Evolutionary conservation across 345 rosid genomes (phyloP), one percentile per base, ranked within the genome.

Genomic region (Acer saccharum): DNA sequence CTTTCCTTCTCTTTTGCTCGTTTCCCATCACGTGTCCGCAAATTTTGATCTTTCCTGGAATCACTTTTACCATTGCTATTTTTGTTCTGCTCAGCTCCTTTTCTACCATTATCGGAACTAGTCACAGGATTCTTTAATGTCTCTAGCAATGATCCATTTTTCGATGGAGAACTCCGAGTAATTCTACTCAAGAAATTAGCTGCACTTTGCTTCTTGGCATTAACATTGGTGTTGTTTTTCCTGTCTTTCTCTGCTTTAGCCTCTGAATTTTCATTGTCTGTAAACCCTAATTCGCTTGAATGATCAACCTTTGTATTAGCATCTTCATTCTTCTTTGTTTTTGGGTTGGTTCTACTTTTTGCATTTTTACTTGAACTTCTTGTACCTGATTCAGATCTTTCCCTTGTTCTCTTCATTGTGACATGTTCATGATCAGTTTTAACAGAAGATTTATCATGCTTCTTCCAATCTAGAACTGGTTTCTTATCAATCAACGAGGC

Each of bases 161-260:
- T 73, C 39, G 83, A 50, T 7, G 80, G 65, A 35, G 85, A 81
- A 76, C 84, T 79, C 44, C 83, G 77, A 64, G 77, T 88, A 84
- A 86, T 86, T 80, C 91, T 81, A 64, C 81, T 84, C 77, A 86
- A 82, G 85, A 88, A 88, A 76, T 76, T 84, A 14, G 84, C 88
- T 39, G 86, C 91, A 60, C 86, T 83, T 44, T 71, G 83, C 85
- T 78, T 86, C 82, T 88, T 88, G 18, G 84, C 79, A 70, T 52
- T 78, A 11, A 35, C 65, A 13, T 10, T 74, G 3, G 67, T 43
- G 73, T 32, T 77, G 73, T 70, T 80, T 69, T 80, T 77, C 81
- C 78, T 82, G 72, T 77, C 82, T 79, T 73, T 78, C 71, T 77
- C 85, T 35, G 18, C 78, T 76, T 75, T 82, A 55, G 68, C 75